Evolutionary conservation across 129 eudicot genomes (phyloP), one percentile per base, ranked within the genome.

Genomic region (Flaveria bidentis): DNA sequence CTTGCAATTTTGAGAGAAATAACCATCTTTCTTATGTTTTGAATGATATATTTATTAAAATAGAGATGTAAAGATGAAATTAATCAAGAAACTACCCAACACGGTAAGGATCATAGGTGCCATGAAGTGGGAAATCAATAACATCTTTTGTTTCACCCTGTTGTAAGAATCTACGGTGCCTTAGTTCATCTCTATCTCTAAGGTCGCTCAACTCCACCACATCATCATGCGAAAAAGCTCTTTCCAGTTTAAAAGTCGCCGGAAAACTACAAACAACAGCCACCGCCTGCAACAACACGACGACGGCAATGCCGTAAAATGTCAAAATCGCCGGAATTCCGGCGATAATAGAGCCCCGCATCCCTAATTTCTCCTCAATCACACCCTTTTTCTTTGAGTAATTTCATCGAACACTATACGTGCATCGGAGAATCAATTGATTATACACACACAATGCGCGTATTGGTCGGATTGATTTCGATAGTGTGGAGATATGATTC

Each of bases 81-180:
- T 41, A 47, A 42, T 50, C 42, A 74, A 65, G 77, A 74, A 76
- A 69, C 25, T 87, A 95, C 99, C 99, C 99, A 80, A 89, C 95
- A 74, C 81, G 76, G 78, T 81, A 91, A 68, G 99, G 99, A 80
- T 95, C 96, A 70, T 69, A 95, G 63, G 92, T 87, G 72, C 99
- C 99, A 30, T 84, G 60, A 44, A 95, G 86, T 11, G 86, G 79
- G 81, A 95, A 89, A 78, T 91, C 92, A 89, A n/a, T 80, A 46
- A 85, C 85, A 5, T 92, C 96, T n/a, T n/a, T n/a, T n/a, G n/a
- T n/a, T n/a, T n/a, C n/a, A n/a, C n/a, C n/a, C n/a, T 70, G 71
- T 85, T 88, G 84, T 84, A 95, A 80, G 39, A 89, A 44, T 66
- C 94, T 81, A 62, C 88, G 81, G 78, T 87, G 99, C 77, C 99